Evolutionary conservation across 148 eudicot genomes (phyloP).

Genomic region (Vaccinium corymbosum): DNA sequence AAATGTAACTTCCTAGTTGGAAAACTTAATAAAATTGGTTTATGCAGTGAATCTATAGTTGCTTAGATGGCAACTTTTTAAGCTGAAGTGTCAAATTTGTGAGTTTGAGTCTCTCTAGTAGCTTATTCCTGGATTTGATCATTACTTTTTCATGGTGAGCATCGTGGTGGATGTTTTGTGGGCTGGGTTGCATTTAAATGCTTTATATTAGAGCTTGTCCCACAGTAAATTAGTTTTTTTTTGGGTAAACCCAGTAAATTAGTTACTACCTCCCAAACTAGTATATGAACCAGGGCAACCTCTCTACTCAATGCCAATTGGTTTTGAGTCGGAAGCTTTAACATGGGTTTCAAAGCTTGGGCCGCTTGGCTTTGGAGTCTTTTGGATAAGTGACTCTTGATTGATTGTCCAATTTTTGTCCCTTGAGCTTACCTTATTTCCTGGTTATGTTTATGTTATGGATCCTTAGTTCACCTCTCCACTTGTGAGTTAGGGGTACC

Average conservation of each 20-base stretch:
- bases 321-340: neutral
- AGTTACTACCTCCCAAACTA: neutral
- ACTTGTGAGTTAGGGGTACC: too few species aligned
- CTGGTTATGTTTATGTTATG: too few species aligned
- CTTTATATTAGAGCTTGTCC: neutral
- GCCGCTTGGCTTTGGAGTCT: neutral
- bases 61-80: neutral
- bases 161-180: neutral
- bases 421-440: neutral
- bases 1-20: neutral
- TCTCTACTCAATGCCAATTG: neutral
- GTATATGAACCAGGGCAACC: neutral
- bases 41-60: neutral
- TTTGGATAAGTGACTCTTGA: neutral
- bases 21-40: neutral
- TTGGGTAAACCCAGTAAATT: too few species aligned
- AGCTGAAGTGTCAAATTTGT: neutral
- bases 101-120: neutral
- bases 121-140: neutral
- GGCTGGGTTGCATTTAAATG: neutral
- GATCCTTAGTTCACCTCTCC: too few species aligned
- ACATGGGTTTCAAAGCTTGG: neutral
- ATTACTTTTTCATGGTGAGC: neutral
- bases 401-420: neutral
- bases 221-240: too few species aligned